Evolutionary conservation across 2,329 filamentous ascomycete genomes (phyloP).

Genomic region (Penicillium sp.): DNA sequence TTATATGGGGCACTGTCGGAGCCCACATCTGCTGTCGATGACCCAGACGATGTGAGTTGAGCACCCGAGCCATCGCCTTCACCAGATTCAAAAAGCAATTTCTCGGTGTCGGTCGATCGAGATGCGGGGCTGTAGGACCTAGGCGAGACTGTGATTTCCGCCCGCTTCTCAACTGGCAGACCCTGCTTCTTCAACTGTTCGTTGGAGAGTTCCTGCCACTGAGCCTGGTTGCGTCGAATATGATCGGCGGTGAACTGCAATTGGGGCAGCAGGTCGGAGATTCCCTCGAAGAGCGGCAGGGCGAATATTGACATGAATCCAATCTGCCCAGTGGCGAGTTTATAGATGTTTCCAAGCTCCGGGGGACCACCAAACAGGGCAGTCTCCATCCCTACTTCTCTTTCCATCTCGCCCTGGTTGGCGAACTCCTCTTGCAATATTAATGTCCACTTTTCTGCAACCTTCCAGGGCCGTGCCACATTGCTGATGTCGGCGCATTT

Average conservation of each 20-base stretch:
- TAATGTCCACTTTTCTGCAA: slow-evolving; percentile 85
- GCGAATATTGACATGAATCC: slow-evolving; percentile 98
- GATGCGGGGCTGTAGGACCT: slow-evolving; percentile 37
- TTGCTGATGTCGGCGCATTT: slow-evolving; percentile 99
- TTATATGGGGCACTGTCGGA: slow-evolving; percentile 24
- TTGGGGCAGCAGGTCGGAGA: slow-evolving; percentile 80
- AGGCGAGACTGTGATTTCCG: slow-evolving; percentile 33
- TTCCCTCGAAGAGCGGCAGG: slow-evolving; percentile 83
- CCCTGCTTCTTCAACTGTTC: slow-evolving; percentile 31
- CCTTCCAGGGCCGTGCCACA: slow-evolving; percentile 80
- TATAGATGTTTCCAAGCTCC: slow-evolving; percentile 79
- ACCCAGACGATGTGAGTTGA: slow-evolving; percentile 18
- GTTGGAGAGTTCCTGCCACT: slow-evolving; percentile 58
- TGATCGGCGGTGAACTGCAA: slow-evolving; percentile 85
- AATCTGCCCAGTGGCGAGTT: slow-evolving; percentile 83
- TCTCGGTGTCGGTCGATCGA: slow-evolving; percentile 12
- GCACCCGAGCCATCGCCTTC: slow-evolving; percentile 11
- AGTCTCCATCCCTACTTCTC: slow-evolving; percentile 81
- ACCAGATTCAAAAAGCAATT: slow-evolving; percentile 5
- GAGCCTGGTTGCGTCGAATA: slow-evolving; percentile 72
- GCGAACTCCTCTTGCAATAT: slow-evolving; percentile 96
- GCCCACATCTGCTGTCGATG: slow-evolving; percentile 10
- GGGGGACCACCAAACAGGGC: slow-evolving; percentile 78
- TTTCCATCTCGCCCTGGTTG: slow-evolving; percentile 88
- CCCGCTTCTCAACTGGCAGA: slow-evolving; percentile 22